Conservation (phyloP, 2,329 filamentous ascomycete species). For the Fusarium oxysporum region DNA sequence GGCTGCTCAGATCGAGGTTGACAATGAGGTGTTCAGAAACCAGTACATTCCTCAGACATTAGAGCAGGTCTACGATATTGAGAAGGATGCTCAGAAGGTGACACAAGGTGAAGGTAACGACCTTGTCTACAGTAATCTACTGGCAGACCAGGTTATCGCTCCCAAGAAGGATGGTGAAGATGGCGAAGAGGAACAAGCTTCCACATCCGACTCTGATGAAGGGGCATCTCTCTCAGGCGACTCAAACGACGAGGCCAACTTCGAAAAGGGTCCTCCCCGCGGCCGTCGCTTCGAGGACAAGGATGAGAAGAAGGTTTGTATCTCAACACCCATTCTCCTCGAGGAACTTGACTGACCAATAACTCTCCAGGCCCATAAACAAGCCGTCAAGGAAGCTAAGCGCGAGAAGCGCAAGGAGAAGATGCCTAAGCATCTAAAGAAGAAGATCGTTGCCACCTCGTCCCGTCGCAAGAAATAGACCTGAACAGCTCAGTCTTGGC, state of each 20-base stretch:
- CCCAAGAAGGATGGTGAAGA: constrained; percentile 53
- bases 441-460: constrained; percentile 77
- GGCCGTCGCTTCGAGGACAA: constrained; percentile 93
- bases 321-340: background rate
- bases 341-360: constrained; percentile 38
- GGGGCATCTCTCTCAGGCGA: constrained; percentile 61
- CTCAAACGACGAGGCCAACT: constrained; percentile 63
- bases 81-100: constrained; percentile 86
- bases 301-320: constrained; percentile 79
- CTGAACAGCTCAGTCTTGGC: background rate
- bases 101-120: constrained; percentile 77
- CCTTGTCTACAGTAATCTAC: constrained; percentile 86
- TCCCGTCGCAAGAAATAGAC: constrained; percentile 72
- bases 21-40: constrained; percentile 93
- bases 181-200: constrained; percentile 50
- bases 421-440: constrained; percentile 97
- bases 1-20: constrained; percentile 74
- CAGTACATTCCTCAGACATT: constrained; percentile 97
- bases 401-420: constrained; percentile 93
- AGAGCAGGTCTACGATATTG: constrained; percentile 95
- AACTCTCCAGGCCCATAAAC: constrained; percentile 73
- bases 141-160: constrained; percentile 74
- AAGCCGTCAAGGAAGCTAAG: constrained; percentile 93
- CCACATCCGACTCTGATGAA: constrained; percentile 58
- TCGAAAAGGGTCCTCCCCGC: constrained; percentile 76